Evolutionary conservation across 2,329 filamentous ascomycete genomes (phyloP), one percentile per base, ranked within the genome.

Genomic region (Diaporthe ampelina): DNA sequence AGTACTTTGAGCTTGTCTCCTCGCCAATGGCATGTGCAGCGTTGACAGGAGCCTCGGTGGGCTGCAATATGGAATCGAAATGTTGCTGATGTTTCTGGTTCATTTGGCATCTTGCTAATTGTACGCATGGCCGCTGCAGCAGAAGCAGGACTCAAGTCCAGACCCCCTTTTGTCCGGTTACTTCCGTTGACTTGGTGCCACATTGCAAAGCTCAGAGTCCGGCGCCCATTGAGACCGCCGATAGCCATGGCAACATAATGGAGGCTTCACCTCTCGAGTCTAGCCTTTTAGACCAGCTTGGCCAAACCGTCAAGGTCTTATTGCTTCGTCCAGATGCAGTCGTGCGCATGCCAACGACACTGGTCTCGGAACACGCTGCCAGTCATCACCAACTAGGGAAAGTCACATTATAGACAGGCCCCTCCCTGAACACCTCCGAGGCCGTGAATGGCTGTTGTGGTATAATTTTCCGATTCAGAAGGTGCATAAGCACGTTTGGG

Each of bases 331-430:
- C 15, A 32, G 35, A 40, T 61, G 24, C 35, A 40, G 13, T 37
- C n/a, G 13, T 43, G 57, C 26, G 37, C n/a, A 61, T 21, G 24
- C 43, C 15, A 29, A 26, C 10, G 15, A 19, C 9, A 13, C n/a
- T 63, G 59, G 59, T 48, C 40, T 63, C 40, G 59, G 59, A 63
- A 63, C 59, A 24, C 29, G 24, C 59, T n/a, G 59, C 40, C 40
- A 48, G 24, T 29, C 17, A 29, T 29, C 58, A 45, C 58, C 24
- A 43, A 45, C 24, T 26, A 1, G 37, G 37, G 5, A 45, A 45
- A 19, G 40, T 11, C 59, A 32, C 32, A 4, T 4, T 26, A 17
- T 13, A 26, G 19, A 29, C 40, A 45, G 59, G 40, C 40, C 59
- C 40, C 24, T 63, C 59, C 59, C 40, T 48, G 24, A 11, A 48